Percentiles rank a stretch among this genome's conserved stretches.
Evolutionary conservation across 2,329 filamentous ascomycete species (phyloP).

Genomic region (Plectosphaerella plurivora): DNA sequence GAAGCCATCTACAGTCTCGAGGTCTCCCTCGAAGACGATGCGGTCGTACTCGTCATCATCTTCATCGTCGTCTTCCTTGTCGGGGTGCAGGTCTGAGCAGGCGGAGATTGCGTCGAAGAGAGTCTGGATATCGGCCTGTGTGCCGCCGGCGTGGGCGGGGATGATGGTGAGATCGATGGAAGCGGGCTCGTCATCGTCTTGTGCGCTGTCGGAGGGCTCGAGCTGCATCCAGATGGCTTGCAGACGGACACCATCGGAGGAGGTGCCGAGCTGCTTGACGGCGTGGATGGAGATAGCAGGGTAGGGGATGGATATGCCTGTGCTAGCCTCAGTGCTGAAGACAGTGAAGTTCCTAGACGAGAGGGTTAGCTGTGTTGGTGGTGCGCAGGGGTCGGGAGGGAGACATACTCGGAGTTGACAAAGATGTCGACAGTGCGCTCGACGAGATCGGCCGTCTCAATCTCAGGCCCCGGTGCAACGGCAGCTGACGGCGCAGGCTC

Average conservation of each 20-base stretch:
- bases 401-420: slow-evolving; percentile 52
- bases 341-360: slow-evolving; percentile 48
- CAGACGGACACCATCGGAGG: slow-evolving; percentile 29
- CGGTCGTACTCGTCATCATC: slow-evolving; percentile 51
- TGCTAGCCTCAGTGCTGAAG: slow-evolving; percentile 53
- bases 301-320: slow-evolving; percentile 68
- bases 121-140: slow-evolving; percentile 26
- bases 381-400: neutral
- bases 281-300: slow-evolving; percentile 72
- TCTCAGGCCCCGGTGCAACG: slow-evolving; percentile 25
- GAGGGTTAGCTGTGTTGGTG: neutral
- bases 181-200: slow-evolving; percentile 50
- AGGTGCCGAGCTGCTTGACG: slow-evolving; percentile 52
- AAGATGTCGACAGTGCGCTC: slow-evolving; percentile 52
- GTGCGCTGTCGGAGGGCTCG: slow-evolving; percentile 53
- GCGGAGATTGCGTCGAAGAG: slow-evolving; percentile 68
- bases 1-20: slow-evolving; percentile 52
- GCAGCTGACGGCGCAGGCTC: slow-evolving; percentile 24
- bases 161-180: slow-evolving; percentile 65
- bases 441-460: slow-evolving; percentile 33
- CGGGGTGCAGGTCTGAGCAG: slow-evolving; percentile 74
- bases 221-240: slow-evolving; percentile 64
- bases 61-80: slow-evolving; percentile 54
- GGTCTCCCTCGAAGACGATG: slow-evolving; percentile 54
- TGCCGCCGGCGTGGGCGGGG: slow-evolving; percentile 17